Conservation (phyloP, 805 yeast species). For the Kuraishia borneana region DNA sequence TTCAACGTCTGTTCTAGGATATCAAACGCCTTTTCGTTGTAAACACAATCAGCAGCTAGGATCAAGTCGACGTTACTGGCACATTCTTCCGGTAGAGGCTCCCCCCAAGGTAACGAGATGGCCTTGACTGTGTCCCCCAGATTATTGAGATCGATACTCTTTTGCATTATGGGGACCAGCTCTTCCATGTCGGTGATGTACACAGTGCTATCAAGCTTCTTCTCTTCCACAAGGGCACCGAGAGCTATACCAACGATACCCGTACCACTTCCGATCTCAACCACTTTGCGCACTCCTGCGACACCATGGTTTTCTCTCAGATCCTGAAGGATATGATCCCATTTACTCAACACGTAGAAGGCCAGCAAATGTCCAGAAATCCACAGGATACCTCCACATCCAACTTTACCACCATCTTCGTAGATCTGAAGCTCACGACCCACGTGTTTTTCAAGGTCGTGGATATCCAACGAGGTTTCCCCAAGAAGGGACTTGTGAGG, state of each 20-base stretch:
- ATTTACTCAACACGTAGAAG: conserved; percentile 25
- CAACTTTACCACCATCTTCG: conserved; percentile 48
- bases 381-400: conserved; percentile 60
- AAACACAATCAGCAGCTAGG: conserved; percentile 53
- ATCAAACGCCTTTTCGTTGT: conserved; percentile 42
- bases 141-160: conserved; percentile 30
- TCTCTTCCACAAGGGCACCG: conserved; percentile 17
- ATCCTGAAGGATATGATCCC: conserved; percentile 3
- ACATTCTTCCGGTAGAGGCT: conserved; percentile 20
- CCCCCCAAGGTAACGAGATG: conserved; percentile 32
- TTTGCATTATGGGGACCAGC: conserved; percentile 33
- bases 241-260: conserved; percentile 37
- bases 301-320: conserved; percentile 10
- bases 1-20: conserved; percentile 35
- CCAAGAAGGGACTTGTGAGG: conserved; percentile 6
- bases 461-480: conserved; percentile 3
- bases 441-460: conserved; percentile 14
- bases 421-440: conserved; percentile 24
- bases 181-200: conserved; percentile 38
- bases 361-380: conserved; percentile 47
- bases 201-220: conserved; percentile 19
- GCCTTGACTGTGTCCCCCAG: conserved; percentile 26
- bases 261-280: conserved; percentile 51
- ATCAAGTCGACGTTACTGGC: conserved; percentile 26
- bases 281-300: conserved; percentile 15